Conservation (phyloP, 495 filamentous ascomycete species). For the Aspergillus baeticus region DNA sequence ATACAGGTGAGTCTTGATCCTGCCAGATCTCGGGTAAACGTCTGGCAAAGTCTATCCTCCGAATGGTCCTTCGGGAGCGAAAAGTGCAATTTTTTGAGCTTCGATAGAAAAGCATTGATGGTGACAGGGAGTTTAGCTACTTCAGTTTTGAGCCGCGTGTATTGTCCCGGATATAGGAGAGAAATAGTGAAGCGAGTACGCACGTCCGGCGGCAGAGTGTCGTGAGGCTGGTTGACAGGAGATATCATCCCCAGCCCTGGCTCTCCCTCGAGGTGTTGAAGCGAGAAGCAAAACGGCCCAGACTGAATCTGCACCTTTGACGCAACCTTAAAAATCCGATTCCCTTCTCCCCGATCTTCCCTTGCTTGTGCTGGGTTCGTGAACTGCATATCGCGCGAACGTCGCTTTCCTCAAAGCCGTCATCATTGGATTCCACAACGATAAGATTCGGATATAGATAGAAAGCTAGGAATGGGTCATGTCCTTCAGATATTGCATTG, state of each 20-base stretch:
- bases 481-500: background rate
- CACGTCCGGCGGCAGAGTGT: background rate
- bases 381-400: constrained; percentile 9
- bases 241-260: constrained; percentile 1
- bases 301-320: constrained; percentile 5
- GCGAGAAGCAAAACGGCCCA: constrained; percentile 6
- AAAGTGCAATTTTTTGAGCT: background rate
- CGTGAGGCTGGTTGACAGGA: background rate
- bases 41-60: background rate
- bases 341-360: constrained; percentile 2
- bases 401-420: constrained; percentile 9
- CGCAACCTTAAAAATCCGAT: constrained; percentile 1
- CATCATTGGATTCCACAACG: constrained; percentile 1
- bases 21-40: background rate
- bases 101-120: constrained; percentile 4
- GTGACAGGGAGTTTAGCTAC: background rate
- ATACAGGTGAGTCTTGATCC: background rate
- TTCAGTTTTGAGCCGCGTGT: background rate
- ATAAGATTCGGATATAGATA: background rate
- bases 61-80: no score
- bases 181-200: constrained; percentile 6
- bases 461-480: background rate
- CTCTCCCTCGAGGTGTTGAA: constrained; percentile 6
- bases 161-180: background rate
- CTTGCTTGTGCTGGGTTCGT: background rate